A percentile compares a stretch with the other conserved stretches of the same genome.
phyloP scores from a whole-genome alignment of 257 asterid species.

The Penstemon barbatus region DNA sequence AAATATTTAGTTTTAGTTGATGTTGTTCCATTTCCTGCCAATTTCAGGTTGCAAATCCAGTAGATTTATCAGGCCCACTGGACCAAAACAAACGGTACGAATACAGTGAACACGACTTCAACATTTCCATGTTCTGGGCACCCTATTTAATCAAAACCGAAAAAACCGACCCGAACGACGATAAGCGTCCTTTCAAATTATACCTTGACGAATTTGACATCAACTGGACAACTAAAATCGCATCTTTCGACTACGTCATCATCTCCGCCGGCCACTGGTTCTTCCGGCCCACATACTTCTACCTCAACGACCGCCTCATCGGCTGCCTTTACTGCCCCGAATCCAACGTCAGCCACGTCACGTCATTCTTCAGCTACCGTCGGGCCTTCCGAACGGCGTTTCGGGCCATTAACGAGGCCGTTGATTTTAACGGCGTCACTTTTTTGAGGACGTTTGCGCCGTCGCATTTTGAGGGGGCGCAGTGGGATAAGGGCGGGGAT shows the following conservation, averaged over 20 bases:
- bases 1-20: too few species aligned
- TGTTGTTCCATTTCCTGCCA: not conserved
- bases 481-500: slow-evolving; percentile 86
- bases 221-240: slow-evolving; percentile 51
- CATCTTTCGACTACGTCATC: slow-evolving; percentile 55
- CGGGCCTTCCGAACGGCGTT: slow-evolving; percentile 81
- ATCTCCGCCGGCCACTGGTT: slow-evolving; percentile 97
- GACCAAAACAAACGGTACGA: slow-evolving; percentile 68
- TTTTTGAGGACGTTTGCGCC: slow-evolving; percentile 75
- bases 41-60: slow-evolving; percentile 55
- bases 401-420: slow-evolving; percentile 44
- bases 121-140: slow-evolving; percentile 79
- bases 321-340: slow-evolving; percentile 85
- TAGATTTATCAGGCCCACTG: slow-evolving; percentile 45
- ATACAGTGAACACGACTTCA: slow-evolving; percentile 63
- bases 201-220: slow-evolving; percentile 75
- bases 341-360: slow-evolving; percentile 45
- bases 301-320: slow-evolving; percentile 40
- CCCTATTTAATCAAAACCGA: slow-evolving; percentile 62
- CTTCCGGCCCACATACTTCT: slow-evolving; percentile 77
- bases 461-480: slow-evolving; percentile 86
- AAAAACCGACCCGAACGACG: slow-evolving; percentile 47
- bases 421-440: slow-evolving; percentile 45
- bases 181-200: slow-evolving; percentile 55
- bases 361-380: slow-evolving; percentile 66